Evolutionary conservation across 306 rosid species (phyloP).

Genomic region (Vigna angularis): DNA sequence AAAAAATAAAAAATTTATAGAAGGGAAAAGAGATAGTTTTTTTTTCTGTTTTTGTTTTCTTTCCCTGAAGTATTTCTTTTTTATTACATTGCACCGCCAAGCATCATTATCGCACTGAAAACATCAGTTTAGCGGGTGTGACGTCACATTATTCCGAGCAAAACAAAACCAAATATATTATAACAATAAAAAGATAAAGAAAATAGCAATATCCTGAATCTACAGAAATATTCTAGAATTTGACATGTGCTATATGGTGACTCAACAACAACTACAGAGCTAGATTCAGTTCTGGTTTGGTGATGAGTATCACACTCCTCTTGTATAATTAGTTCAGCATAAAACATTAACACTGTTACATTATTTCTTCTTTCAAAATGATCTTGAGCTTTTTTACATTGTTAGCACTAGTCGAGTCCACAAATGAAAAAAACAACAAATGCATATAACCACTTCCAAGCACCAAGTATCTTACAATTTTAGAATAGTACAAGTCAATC

Average conservation of each 20-base stretch:
- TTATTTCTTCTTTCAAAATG: neutral
- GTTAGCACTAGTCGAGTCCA: neutral
- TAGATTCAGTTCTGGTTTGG: neutral
- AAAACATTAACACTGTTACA: neutral
- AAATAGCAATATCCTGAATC: neutral
- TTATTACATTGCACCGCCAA: too few species aligned
- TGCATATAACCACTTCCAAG: neutral
- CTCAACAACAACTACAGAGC: neutral
- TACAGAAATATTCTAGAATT: neutral
- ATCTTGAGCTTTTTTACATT: neutral
- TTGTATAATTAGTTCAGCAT: too few species aligned
- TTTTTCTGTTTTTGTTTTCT: too few species aligned
- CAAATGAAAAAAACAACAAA: neutral
- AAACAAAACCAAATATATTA: neutral
- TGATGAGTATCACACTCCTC: neutral
- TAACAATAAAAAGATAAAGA: neutral
- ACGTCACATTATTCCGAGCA: neutral
- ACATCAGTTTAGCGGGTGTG: too few species aligned
- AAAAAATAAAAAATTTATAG: too few species aligned
- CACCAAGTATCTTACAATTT: neutral
- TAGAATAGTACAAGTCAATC: neutral
- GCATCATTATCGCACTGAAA: too few species aligned
- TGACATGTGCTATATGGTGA: neutral
- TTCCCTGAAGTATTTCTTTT: too few species aligned
- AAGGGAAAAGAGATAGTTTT: too few species aligned